Evolutionary conservation across 225 moss, liverwort and hornwort genomes (phyloP).

Genomic region (Pseudoscleropodium purum): DNA sequence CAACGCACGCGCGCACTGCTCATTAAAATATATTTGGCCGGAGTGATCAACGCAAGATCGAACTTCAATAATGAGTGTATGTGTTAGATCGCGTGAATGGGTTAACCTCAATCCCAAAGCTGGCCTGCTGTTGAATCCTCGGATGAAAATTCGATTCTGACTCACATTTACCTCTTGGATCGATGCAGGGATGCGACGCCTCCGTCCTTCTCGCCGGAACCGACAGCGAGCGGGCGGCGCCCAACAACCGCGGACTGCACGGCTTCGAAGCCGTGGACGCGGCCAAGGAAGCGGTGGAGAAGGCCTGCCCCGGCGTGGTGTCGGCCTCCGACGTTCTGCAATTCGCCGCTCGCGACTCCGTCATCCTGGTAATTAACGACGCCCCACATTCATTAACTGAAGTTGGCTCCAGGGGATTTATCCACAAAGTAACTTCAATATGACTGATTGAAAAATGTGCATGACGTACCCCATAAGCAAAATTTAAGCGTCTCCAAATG

Average conservation of each 20-base stretch:
- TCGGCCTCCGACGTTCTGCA: conserved; percentile 19
- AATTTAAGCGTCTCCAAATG: too few species aligned
- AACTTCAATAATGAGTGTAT: not conserved
- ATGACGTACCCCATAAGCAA: not conserved
- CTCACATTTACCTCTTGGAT: not conserved
- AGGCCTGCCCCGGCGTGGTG: conserved; percentile 11
- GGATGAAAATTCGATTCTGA: not conserved
- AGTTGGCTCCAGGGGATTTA: not conserved
- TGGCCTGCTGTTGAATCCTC: not conserved
- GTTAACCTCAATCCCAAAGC: not conserved
- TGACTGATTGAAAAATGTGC: not conserved
- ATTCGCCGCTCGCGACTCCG: conserved; percentile 13
- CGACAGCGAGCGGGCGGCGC: not conserved
- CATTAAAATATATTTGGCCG: not conserved
- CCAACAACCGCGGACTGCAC: not conserved
- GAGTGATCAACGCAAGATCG: not conserved
- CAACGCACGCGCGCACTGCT: not conserved
- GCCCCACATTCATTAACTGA: not conserved
- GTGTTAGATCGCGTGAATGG: not conserved
- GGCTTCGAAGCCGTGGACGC: conserved; percentile 24
- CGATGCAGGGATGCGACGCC: conserved; percentile 20
- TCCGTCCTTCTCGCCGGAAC: conserved; percentile 16
- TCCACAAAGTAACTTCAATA: not conserved
- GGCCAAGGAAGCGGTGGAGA: conserved; percentile 21
- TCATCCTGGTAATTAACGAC: not conserved